A percentile compares a stretch with the other conserved stretches of the same genome.
Conservation (phyloP, 805 yeast species). For the Scheffersomyces stipitis region DNA sequence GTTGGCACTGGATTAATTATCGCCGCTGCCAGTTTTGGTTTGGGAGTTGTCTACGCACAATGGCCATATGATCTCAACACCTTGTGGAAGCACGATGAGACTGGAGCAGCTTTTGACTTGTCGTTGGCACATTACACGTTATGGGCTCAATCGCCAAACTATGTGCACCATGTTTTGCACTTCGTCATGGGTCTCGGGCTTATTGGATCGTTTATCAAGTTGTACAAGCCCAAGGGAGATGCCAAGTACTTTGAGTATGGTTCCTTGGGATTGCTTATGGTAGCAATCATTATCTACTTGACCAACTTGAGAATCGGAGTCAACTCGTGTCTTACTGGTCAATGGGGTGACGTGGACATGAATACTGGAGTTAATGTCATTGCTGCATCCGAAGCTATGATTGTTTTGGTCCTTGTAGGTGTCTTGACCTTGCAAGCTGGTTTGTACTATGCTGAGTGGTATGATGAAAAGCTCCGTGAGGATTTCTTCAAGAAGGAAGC, state of each 20-base stretch:
- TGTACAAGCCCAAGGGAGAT: slow-evolving; percentile 85
- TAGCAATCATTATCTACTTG: slow-evolving; percentile 74
- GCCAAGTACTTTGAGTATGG: slow-evolving; percentile 89
- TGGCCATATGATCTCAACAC: slow-evolving; percentile 80
- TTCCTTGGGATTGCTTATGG: slow-evolving; percentile 68
- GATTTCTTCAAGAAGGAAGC: slow-evolving; percentile 33
- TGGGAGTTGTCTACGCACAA: slow-evolving; percentile 78
- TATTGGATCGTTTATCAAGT: slow-evolving; percentile 69
- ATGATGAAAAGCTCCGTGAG: slow-evolving; percentile 36
- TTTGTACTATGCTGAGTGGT: slow-evolving; percentile 80
- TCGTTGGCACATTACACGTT: slow-evolving; percentile 73
- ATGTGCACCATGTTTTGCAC: slow-evolving; percentile 63
- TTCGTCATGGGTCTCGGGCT: slow-evolving; percentile 63
- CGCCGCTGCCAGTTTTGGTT: slow-evolving; percentile 67
- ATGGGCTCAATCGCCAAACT: slow-evolving; percentile 67
- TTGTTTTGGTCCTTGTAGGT: slow-evolving; percentile 70
- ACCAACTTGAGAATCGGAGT: slow-evolving; percentile 85
- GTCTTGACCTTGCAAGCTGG: slow-evolving; percentile 86
- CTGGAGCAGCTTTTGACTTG: slow-evolving; percentile 52
- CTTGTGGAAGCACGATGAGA: slow-evolving; percentile 56
- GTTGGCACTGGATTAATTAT: slow-evolving; percentile 43
- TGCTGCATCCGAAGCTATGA: slow-evolving; percentile 83
- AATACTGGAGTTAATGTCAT: slow-evolving; percentile 85
- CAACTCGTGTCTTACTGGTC: slow-evolving; percentile 62
- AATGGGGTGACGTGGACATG: slow-evolving; percentile 93